These are phyloP conservation scores for Paxillus rubicundulus DNA, from an alignment of 768 basidiomycete species.

Conservation along the genomic window DNA sequence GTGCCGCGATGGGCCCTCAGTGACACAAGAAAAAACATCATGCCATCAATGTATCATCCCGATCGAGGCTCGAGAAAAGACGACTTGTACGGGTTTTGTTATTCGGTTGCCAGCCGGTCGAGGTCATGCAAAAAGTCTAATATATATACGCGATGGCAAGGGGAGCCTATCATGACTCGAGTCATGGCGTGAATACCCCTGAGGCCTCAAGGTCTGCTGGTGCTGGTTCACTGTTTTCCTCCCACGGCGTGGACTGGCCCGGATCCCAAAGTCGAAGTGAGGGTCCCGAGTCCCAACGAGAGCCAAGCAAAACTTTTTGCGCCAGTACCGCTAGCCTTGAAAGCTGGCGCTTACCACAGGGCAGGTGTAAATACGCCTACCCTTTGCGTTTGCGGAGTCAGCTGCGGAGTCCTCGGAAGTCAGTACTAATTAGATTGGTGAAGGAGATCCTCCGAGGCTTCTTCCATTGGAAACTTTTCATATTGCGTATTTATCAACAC, in stretches of 20 bases:
- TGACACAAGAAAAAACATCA: background rate
- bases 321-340: too few species aligned
- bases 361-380: background rate
- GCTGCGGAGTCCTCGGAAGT: conserved; percentile 17
- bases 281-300: background rate
- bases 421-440: background rate
- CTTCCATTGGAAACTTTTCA: conserved; percentile 20
- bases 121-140: background rate
- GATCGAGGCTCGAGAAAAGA: background rate
- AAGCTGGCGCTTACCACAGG: background rate
- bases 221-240: too few species aligned
- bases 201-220: too few species aligned
- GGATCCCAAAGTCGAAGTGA: background rate
- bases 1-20: background rate
- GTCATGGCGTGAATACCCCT: too few species aligned
- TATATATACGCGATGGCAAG: background rate
- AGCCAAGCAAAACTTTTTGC: too few species aligned
- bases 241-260: too few species aligned
- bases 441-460: conserved; percentile 19
- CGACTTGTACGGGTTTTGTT: background rate
- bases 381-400: background rate
- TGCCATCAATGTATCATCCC: background rate
- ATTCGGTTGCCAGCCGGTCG: background rate
- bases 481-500: conserved; percentile 17
- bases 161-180: too few species aligned